phyloP scores from a whole-genome alignment of 2,329 filamentous ascomycete species.

The Ilyonectria mors-panacis region DNA sequence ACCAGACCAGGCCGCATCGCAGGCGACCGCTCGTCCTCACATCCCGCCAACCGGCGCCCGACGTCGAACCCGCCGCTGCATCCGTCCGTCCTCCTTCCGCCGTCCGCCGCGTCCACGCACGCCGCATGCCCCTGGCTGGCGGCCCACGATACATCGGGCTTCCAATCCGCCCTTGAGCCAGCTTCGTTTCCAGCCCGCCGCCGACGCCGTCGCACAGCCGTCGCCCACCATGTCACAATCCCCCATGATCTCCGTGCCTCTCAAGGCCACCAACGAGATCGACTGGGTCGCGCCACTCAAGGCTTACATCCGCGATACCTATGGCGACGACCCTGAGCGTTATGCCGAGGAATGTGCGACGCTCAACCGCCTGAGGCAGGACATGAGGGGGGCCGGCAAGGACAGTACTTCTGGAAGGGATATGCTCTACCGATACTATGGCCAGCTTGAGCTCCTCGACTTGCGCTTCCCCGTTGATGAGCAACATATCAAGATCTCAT shows the following conservation, averaged over 20 bases:
- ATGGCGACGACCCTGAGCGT: constrained; percentile 96
- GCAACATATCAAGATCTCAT: constrained; percentile 98
- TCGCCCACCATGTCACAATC: constrained; percentile 79
- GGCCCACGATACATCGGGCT: constrained; percentile 29
- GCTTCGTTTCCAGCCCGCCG: constrained; percentile 12
- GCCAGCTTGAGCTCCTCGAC: constrained; percentile 94
- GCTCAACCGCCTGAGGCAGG: constrained; percentile 94
- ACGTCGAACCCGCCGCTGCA: constrained; percentile 32
- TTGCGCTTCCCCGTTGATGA: constrained; percentile 97
- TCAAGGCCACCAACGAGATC: constrained; percentile 96
- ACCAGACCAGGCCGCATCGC: constrained; percentile 51
- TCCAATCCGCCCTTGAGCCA: constrained; percentile 34
- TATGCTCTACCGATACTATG: constrained; percentile 96
- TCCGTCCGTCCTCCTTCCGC: constrained; percentile 32
- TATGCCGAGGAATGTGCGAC: constrained; percentile 97
- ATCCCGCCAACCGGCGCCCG: constrained; percentile 30
- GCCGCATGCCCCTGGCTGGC: constrained; percentile 41
- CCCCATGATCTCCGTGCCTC: constrained; percentile 94
- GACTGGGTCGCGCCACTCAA: constrained; percentile 97
- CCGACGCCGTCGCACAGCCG: constrained; percentile 20
- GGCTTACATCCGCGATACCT: constrained; percentile 91
- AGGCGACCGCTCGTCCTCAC: constrained; percentile 46
- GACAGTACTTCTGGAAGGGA: constrained; percentile 95
- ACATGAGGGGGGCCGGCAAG: constrained; percentile 97
- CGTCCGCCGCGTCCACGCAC: constrained; percentile 28